Percentiles rank a stretch among this genome's conserved stretches.
These are phyloP conservation scores for Apiospora kogelbergensis DNA, from an alignment of 2,329 filamentous ascomycete genomes.

Conservation along the genomic window DNA sequence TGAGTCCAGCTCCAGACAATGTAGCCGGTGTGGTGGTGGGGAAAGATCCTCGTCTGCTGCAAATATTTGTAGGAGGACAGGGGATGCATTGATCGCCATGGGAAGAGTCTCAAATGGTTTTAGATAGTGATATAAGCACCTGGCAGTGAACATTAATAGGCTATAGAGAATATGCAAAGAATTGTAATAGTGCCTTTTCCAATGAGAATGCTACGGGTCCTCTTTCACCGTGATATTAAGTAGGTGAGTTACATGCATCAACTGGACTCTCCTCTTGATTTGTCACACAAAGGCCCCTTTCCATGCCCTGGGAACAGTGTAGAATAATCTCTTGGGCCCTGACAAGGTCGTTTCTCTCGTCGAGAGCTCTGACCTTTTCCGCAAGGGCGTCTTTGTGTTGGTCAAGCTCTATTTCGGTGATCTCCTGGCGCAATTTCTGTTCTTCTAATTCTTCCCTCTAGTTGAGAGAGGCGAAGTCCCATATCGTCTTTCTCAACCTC, in stretches of 20 bases:
- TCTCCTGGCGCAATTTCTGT: not conserved
- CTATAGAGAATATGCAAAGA: not conserved
- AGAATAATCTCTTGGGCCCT: not conserved
- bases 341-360: not conserved
- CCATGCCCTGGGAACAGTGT: not conserved
- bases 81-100: not conserved
- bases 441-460: not conserved
- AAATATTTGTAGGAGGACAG: not conserved
- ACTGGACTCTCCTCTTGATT: not conserved
- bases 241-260: not conserved
- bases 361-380: not conserved
- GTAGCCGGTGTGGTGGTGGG: slow-evolving; percentile 52
- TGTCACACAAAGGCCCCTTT: not conserved
- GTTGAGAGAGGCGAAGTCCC: not conserved
- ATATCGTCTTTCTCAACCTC: not conserved
- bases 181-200: not conserved
- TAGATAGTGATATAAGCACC: not conserved
- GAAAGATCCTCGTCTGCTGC: slow-evolving; percentile 33
- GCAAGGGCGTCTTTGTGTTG: not conserved
- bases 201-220: not conserved
- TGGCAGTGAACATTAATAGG: not conserved
- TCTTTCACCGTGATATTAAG: not conserved
- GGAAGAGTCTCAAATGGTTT: not conserved
- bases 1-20: slow-evolving; percentile 56
- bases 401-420: not conserved